Evolutionary conservation across 176 grass and related monocot species (phyloP).

Genomic region (Rhynchospora pubera): DNA sequence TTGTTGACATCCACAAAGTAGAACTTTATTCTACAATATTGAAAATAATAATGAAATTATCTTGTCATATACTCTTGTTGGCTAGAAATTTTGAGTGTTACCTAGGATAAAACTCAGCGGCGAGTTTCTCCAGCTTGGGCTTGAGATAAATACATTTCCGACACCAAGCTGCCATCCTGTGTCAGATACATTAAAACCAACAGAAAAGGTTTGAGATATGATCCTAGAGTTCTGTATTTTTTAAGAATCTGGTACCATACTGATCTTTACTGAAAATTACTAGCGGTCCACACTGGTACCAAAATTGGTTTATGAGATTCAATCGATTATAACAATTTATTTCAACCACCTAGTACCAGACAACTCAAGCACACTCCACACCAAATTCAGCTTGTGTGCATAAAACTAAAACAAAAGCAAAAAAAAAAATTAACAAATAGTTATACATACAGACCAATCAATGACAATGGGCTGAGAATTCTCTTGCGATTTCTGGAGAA

Average conservation of each 20-base stretch:
- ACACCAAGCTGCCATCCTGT: constrained; percentile 90
- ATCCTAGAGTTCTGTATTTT: no score
- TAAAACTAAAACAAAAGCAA: no score
- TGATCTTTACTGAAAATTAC: not conserved
- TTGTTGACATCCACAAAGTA: constrained; percentile 90
- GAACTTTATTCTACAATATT: constrained; percentile 50
- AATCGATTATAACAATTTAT: no score
- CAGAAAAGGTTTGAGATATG: no score
- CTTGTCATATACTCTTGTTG: not conserved
- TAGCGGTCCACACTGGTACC: not conserved
- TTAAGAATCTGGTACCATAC: not conserved
- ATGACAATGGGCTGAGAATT: constrained; percentile 52
- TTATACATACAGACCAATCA: constrained; percentile 50
- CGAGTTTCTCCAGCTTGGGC: constrained; percentile 93
- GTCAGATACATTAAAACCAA: no score
- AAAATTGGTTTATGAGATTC: not conserved
- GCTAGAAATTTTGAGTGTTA: constrained; percentile 10
- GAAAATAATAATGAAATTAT: not conserved
- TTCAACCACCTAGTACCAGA: no score
- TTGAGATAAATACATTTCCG: constrained; percentile 95
- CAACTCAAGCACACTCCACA: no score
- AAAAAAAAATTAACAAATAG: no score
- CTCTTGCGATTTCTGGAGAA: constrained; percentile 45
- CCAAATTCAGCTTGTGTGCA: no score
- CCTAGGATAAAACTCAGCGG: constrained; percentile 63